Conservation (phyloP, 1,284 basidiomycete species). For the Neolentinus lepideus region DNA sequence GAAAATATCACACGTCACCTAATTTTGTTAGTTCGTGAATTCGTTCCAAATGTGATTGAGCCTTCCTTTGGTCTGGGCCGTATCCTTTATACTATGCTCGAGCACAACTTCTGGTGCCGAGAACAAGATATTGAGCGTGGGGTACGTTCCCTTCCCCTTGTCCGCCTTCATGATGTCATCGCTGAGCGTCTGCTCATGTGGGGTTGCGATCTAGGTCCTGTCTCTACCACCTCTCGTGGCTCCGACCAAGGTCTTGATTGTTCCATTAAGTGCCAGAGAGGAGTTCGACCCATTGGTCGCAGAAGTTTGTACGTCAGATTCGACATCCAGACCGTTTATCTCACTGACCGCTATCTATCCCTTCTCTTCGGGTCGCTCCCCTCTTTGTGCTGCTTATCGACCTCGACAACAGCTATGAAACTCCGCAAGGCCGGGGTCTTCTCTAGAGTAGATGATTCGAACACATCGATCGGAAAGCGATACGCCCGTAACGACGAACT, state of each 20-base stretch:
- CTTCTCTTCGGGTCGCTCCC: not conserved
- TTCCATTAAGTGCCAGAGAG: conserved; percentile 87
- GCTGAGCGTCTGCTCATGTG: conserved; percentile 7
- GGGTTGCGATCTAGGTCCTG: conserved; percentile 53
- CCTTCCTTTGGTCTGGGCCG: conserved; percentile 98
- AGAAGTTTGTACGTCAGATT: conserved; percentile 76
- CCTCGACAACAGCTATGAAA: conserved; percentile 57
- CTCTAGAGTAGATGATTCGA: conserved; percentile 92
- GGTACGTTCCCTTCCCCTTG: conserved; percentile 41
- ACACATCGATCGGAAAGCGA: conserved; percentile 92
- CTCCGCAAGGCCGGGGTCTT: conserved; percentile 87
- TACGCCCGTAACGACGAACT: conserved; percentile 98
- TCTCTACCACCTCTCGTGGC: conserved; percentile 89
- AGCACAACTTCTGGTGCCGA: conserved; percentile 95
- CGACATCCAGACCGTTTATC: not conserved
- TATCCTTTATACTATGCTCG: conserved; percentile 90
- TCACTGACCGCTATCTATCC: not conserved
- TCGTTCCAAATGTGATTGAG: conserved; percentile 96
- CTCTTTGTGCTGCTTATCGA: conserved; percentile 1
- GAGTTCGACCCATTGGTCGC: conserved; percentile 82
- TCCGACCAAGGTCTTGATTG: conserved; percentile 94
- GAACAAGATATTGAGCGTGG: conserved; percentile 87
- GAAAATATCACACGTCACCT: not conserved
- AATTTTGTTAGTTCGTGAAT: conserved; percentile 73
- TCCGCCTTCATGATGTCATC: conserved; percentile 11